Percentiles rank a stretch among this genome's conserved stretches.
Evolutionary conservation across 495 filamentous ascomycete species (phyloP).

Genomic region (Penicillium macrosclerotiorum): DNA sequence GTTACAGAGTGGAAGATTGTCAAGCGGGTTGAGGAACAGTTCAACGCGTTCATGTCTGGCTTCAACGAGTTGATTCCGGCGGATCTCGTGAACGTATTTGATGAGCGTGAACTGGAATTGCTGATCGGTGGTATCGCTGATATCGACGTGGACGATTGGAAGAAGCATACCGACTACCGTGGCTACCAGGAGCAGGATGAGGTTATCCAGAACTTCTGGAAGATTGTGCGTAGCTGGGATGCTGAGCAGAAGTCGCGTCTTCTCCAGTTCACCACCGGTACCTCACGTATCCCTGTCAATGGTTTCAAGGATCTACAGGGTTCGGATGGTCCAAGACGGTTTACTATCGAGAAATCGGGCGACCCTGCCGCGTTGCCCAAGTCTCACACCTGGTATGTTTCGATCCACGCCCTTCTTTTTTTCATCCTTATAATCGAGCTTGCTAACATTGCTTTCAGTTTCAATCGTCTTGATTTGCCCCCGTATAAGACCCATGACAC

Average conservation of each 20-base stretch:
- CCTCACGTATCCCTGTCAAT: constrained; percentile 96
- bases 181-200: constrained; percentile 98
- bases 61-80: constrained; percentile 97
- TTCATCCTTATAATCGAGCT: not conserved
- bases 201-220: constrained; percentile 98
- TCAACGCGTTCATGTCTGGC: constrained; percentile 94
- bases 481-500: constrained; percentile 86
- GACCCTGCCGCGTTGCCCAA: constrained; percentile 88
- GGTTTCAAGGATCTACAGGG: constrained; percentile 99
- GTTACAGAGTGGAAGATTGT: constrained; percentile 99
- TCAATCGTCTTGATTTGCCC: constrained; percentile 95
- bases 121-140: constrained; percentile 98
- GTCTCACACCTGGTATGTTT: constrained; percentile 91
- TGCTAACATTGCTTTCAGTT: constrained; percentile 53
- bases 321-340: constrained; percentile 89
- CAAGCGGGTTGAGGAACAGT: constrained; percentile 96
- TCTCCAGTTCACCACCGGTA: constrained; percentile 96
- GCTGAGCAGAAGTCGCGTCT: constrained; percentile 96
- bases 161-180: constrained; percentile 99
- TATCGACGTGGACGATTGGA: constrained; percentile 99
- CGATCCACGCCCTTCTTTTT: not conserved
- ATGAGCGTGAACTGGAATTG: constrained; percentile 94
- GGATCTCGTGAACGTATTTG: constrained; percentile 97
- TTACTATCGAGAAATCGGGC: constrained; percentile 97
- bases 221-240: constrained; percentile 94